Percentiles rank a stretch among this genome's conserved stretches.
Conservation (phyloP, 2,329 filamentous ascomycete genomes). For the Colletotrichum higginsianum region DNA sequence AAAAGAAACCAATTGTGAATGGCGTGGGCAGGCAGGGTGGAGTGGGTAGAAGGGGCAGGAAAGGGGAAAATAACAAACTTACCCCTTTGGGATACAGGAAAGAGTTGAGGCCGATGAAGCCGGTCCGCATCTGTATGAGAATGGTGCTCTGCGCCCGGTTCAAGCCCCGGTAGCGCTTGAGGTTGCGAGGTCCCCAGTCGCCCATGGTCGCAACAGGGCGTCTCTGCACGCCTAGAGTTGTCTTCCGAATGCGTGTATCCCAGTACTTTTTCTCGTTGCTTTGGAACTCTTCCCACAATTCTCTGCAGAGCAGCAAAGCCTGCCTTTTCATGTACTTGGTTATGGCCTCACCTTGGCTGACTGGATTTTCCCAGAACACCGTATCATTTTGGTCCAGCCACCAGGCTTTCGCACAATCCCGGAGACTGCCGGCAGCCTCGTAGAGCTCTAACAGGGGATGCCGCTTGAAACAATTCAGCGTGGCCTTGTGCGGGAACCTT, state of each 20-base stretch:
- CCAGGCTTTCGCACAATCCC: too few relatives aligned
- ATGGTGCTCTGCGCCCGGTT: slow-evolving; percentile 13
- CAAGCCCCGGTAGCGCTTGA: slow-evolving; percentile 7
- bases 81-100: slow-evolving; percentile 6
- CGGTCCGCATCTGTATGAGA: slow-evolving; percentile 13
- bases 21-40: not conserved
- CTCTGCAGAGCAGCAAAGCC: too few relatives aligned
- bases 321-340: too few relatives aligned
- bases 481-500: too few relatives aligned
- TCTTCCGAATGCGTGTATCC: too few relatives aligned
- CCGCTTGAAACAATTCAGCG: too few relatives aligned
- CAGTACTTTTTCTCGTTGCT: not conserved
- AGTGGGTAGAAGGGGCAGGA: too few relatives aligned
- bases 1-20: not conserved
- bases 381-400: too few relatives aligned
- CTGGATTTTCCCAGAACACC: too few relatives aligned
- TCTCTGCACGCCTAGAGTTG: not conserved
- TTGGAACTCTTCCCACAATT: not conserved
- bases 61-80: not conserved
- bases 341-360: too few relatives aligned
- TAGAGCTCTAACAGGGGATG: too few relatives aligned
- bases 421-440: too few relatives aligned
- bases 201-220: slow-evolving; percentile 1
- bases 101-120: slow-evolving; percentile 4
- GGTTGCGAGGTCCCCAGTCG: not conserved